Evolutionary conservation across 1,284 basidiomycete species (phyloP).

Genomic region (Apiotrichum brassicae): DNA sequence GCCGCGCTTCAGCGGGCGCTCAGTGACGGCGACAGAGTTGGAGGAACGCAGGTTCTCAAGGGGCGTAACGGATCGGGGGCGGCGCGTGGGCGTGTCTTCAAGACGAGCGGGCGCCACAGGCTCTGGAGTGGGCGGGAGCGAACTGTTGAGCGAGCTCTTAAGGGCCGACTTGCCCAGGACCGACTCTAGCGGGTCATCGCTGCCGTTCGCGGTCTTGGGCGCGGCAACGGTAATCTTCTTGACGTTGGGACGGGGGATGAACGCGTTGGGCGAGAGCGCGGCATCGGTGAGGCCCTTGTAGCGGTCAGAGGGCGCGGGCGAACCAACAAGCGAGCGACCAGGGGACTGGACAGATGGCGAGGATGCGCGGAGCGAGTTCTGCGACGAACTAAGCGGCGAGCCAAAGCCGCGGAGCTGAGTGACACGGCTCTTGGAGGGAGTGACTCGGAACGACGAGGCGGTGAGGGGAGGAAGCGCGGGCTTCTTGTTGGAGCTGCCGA

Average conservation of each 20-base stretch:
- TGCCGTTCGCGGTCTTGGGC: conserved; percentile 46
- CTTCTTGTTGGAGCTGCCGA: conserved; percentile 46
- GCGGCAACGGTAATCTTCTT: conserved; percentile 85
- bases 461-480: conserved; percentile 48
- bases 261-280: conserved; percentile 54
- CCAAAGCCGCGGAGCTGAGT: conserved; percentile 51
- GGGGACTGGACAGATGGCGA: conserved; percentile 20
- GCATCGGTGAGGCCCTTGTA: conserved; percentile 56
- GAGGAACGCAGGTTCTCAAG: conserved; percentile 6
- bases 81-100: conserved; percentile 26
- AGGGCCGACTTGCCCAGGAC: conserved; percentile 43
- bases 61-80: conserved; percentile 7
- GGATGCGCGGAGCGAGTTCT: conserved; percentile 32
- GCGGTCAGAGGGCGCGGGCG: conserved; percentile 34
- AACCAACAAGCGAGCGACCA: conserved; percentile 25
- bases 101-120: conserved; percentile 49
- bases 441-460: conserved; percentile 44
- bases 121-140: conserved; percentile 46
- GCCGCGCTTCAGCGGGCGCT: conserved; percentile 60
- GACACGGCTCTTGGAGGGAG: conserved; percentile 46
- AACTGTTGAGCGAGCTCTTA: conserved; percentile 42
- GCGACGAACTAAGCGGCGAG: conserved; percentile 38
- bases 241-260: conserved; percentile 69
- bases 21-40: conserved; percentile 23
- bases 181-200: conserved; percentile 42